Evolutionary conservation across 805 yeast genomes (phyloP).

Genomic region (Myxozyma neglecta): DNA sequence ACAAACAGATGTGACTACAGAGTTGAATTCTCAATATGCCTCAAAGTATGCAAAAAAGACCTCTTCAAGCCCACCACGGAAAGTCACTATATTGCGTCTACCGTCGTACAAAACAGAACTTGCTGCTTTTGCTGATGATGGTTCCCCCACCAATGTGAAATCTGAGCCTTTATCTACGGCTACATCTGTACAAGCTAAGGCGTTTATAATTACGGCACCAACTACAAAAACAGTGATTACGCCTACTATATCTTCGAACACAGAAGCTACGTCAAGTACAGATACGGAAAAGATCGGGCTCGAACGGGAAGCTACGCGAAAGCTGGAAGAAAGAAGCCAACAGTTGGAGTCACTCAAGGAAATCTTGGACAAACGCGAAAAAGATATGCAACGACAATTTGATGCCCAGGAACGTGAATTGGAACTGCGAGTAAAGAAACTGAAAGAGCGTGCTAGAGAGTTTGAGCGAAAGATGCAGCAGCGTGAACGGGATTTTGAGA

Average conservation of each 20-base stretch:
- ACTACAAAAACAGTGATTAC: neutral
- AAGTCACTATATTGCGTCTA: slow-evolving; percentile 6
- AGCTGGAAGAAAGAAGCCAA: neutral
- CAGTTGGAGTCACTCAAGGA: neutral
- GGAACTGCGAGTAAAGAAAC: neutral
- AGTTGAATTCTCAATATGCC: neutral
- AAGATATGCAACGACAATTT: neutral
- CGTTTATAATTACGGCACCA: neutral
- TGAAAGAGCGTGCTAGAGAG: neutral
- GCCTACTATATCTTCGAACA: neutral
- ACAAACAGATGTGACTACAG: slow-evolving; percentile 4
- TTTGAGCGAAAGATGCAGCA: neutral
- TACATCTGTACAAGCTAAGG: neutral
- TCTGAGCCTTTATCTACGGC: neutral
- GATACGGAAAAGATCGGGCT: neutral
- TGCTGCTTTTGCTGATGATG: neutral
- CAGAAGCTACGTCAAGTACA: neutral
- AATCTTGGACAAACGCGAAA: neutral
- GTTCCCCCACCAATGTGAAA: neutral
- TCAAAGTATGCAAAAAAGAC: neutral
- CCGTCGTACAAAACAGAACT: slow-evolving; percentile 1
- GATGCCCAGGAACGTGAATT: neutral
- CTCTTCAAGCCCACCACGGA: neutral
- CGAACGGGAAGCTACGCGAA: neutral
- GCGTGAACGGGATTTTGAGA: neutral